Conservation (phyloP, 2,329 filamentous ascomycete species). For the Sarocladium kiliense region DNA sequence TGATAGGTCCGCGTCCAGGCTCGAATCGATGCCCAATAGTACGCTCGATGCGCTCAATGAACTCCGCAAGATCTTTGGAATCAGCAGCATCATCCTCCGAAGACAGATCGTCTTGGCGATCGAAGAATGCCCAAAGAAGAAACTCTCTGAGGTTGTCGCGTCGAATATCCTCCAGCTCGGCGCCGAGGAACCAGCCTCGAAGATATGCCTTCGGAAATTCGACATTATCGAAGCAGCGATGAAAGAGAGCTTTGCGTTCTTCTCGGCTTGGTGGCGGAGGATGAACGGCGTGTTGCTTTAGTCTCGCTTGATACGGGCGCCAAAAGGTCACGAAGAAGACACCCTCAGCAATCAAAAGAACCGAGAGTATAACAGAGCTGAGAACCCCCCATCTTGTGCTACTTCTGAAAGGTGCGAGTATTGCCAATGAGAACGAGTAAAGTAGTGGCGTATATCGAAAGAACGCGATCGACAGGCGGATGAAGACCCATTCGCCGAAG, state of each 20-base stretch:
- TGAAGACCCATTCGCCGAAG: conserved; percentile 34
- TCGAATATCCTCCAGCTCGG: conserved; percentile 49
- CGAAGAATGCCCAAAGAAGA: conserved; percentile 63
- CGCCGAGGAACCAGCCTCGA: conserved; percentile 61
- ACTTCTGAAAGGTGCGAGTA: conserved; percentile 21
- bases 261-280: conserved; percentile 35
- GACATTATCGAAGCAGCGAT: conserved; percentile 49
- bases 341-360: conserved; percentile 32
- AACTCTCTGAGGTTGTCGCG: conserved; percentile 67
- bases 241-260: conserved; percentile 51
- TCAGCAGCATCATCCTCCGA: conserved; percentile 23
- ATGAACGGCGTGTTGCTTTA: conserved; percentile 33
- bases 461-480: conserved; percentile 37
- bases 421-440: conserved; percentile 22
- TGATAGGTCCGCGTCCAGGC: conserved; percentile 50
- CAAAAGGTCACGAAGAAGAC: conserved; percentile 39
- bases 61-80: conserved; percentile 37
- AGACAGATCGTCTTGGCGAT: conserved; percentile 28
- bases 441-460: conserved; percentile 39
- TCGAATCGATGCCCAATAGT: conserved; percentile 45
- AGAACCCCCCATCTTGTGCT: conserved; percentile 12
- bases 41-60: conserved; percentile 47
- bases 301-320: conserved; percentile 33
- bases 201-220: conserved; percentile 53
- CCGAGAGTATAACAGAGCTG: conserved; percentile 9